Evolutionary conservation across 2,329 filamentous ascomycete species (phyloP), one percentile per base, ranked within the genome.

Genomic region (Elsinoe arachidis): DNA sequence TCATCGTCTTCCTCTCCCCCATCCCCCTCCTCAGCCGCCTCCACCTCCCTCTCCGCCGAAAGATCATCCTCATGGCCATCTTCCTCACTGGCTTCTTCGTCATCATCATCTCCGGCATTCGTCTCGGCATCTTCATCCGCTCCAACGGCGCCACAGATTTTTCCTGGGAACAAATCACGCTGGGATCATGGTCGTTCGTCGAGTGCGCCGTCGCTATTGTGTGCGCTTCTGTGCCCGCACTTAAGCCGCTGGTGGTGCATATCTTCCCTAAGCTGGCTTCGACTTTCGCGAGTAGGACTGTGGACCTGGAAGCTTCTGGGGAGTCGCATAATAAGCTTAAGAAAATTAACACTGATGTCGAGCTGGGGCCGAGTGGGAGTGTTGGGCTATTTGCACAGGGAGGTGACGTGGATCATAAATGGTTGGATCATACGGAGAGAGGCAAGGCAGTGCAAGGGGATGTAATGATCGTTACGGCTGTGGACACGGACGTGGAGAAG

Each of bases 51-150:
- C 64, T 57, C 39, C 63, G 59, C n/a, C 68, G 69, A 56, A 67
- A 65, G 52, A 56, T 58, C 34, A 59, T 66, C 1, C 58, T 71
- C 21, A 68, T 68, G 62, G 65, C 62, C 15, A 62, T 70, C 3
- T 71, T 70, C 57, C 67, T 65, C 10, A 60, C 69, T 17, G 69
- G 69, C 19, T 62, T 62, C 17, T 61, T 70, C 58, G 63, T 63
- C 15, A 63, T 63, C 51, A 41, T 66, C 43, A 61, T 65, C 21
- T 65, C 63, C 6, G 58, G 65, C 10, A 55, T 67, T 12, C 65
- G 65, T 17, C 61, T 66, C 21, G 59, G 55, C 19, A 61, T 61
- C 2, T 62, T 67, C 17, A 62, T 64, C 35, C 60, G 60, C 44
- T 60, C 64, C 44, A 64, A 64, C 5, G 59, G 60, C 19, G 57